Evolutionary conservation across 345 rosid genomes (phyloP), one percentile per base, ranked within the genome.

Genomic region (Syzygium oleosum): DNA sequence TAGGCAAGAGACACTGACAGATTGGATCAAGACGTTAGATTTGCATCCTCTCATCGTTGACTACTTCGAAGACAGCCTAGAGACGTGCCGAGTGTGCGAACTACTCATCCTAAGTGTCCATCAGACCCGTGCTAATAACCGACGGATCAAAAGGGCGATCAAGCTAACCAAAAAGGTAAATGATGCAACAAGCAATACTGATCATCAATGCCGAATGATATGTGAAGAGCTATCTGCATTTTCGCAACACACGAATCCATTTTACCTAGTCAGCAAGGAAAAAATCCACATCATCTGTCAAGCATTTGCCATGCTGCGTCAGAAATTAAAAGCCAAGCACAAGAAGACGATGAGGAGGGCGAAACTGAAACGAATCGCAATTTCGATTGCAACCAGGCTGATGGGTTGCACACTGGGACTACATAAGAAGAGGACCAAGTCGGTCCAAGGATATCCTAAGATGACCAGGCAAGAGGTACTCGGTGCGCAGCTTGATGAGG

Each of bases 71-170:
- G 87, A 92, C 68, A 93, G 93, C 91, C 87, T 89, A 1, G 92
- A 93, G 49, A 96, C 93, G 4, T 93, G 96, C 88, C 89, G 88
- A 78, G 38, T 94, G 27, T 96, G 98, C 12, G 96, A 95, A 89
- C 87, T 89, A 54, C 92, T 95, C 85, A 96, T 96, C 53, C 91
- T 87, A 51, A 88, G 92, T 88, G 92, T 93, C 87, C 93, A 94
- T 84, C 92, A 91, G 89, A 90, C 93, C 51, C 95, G 88, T 2
- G 86, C 87, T 34, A 90, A 94, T 88, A 90, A 94, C 89, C 88
- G 31, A 49, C 92, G 86, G 88, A 89, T 96, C 84, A 89, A 85
- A 65, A 93, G 91, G 89, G 95, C 91, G 4, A 91, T 93, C 88
- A 90, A 91, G 85, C 54, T 91, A 53, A 92, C 93, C 88, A 90